A percentile compares a stretch with the other conserved stretches of the same genome.
These are phyloP conservation scores for Tylopilus orsonianus DNA, from an alignment of 1,284 basidiomycete genomes.

Conservation along the genomic window DNA sequence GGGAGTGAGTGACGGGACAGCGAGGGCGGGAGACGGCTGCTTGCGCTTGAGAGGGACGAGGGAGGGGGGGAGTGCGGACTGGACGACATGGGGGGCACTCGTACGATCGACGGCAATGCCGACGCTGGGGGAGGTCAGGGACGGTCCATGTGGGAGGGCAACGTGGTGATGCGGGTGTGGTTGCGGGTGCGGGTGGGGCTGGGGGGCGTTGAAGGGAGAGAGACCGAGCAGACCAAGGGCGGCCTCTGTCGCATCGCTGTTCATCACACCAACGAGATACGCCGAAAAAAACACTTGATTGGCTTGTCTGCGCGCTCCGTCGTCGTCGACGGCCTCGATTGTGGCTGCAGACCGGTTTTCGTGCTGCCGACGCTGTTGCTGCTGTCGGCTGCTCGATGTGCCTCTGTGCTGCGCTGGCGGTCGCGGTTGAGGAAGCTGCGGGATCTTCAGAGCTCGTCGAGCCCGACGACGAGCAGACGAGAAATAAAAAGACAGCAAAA, in stretches of 20 bases:
- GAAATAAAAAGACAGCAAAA: conserved; percentile 9
- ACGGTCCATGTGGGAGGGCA: conserved; percentile 30
- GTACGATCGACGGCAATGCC: conserved; percentile 30
- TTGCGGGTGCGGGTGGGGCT: conserved; percentile 23
- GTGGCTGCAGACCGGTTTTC: conserved; percentile 18
- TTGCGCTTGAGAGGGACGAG: conserved; percentile 46
- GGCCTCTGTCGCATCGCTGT: conserved; percentile 50
- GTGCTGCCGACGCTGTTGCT: conserved; percentile 13
- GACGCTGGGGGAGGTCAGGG: conserved; percentile 27
- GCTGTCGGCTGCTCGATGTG: conserved; percentile 5
- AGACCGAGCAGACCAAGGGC: conserved; percentile 50
- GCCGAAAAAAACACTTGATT: conserved; percentile 10
- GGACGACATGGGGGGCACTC: conserved; percentile 20
- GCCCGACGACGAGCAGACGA: conserved; percentile 19
- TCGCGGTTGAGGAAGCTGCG: not conserved
- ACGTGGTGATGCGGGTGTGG: conserved; percentile 24
- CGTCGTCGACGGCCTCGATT: conserved; percentile 20
- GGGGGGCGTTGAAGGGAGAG: conserved; percentile 35
- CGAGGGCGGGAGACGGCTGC: conserved; percentile 29
- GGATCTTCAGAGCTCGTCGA: conserved; percentile 15
- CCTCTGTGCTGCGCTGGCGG: conserved; percentile 8
- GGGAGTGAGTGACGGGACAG: conserved; percentile 11
- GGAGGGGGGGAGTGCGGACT: conserved; percentile 28
- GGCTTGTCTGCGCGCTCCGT: conserved; percentile 8
- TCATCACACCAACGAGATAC: conserved; percentile 43